A percentile compares a stretch with the other conserved stretches of the same genome.
phyloP scores from a whole-genome alignment of 805 yeast species.

The Yarrowia yakushimensis region DNA sequence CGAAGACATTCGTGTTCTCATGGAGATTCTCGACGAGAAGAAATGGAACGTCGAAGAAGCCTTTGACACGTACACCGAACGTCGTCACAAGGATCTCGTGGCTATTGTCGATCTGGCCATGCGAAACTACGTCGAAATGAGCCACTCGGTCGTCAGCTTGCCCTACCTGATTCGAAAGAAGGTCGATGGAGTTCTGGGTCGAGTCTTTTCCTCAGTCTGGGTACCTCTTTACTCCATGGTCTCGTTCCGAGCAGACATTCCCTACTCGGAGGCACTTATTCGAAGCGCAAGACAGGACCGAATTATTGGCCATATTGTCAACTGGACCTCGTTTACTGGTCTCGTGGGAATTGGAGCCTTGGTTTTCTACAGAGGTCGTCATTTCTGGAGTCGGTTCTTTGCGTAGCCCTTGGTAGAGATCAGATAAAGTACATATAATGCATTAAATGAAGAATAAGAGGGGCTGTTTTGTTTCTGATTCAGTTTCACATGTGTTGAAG shows the following conservation, averaged over 20 bases:
- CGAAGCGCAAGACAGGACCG: slow-evolving; percentile 53
- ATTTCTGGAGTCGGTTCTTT: not conserved
- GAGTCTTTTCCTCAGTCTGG: slow-evolving; percentile 60
- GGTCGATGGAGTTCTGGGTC: slow-evolving; percentile 63
- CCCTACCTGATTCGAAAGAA: slow-evolving; percentile 61
- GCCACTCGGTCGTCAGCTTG: slow-evolving; percentile 65
- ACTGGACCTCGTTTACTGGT: not conserved
- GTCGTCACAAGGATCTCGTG: slow-evolving; percentile 61
- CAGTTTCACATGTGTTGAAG: no score
- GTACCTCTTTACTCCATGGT: slow-evolving; percentile 90
- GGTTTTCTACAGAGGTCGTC: not conserved
- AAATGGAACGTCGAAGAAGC: slow-evolving; percentile 46
- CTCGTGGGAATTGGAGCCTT: not conserved
- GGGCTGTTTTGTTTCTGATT: no score
- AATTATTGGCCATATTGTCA: slow-evolving; percentile 40
- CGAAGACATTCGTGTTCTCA: slow-evolving; percentile 75
- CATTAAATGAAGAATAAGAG: no score
- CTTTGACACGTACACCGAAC: slow-evolving; percentile 51
- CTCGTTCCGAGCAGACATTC: slow-evolving; percentile 77
- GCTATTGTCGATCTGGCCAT: slow-evolving; percentile 78
- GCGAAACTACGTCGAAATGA: slow-evolving; percentile 82
- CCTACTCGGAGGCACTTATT: slow-evolving; percentile 64
- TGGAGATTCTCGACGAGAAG: slow-evolving; percentile 45
- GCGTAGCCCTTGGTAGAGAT: not conserved
- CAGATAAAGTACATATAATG: no score